Evolutionary conservation across 2,329 filamentous ascomycete species (phyloP).

Genomic region (Alternaria atra): DNA sequence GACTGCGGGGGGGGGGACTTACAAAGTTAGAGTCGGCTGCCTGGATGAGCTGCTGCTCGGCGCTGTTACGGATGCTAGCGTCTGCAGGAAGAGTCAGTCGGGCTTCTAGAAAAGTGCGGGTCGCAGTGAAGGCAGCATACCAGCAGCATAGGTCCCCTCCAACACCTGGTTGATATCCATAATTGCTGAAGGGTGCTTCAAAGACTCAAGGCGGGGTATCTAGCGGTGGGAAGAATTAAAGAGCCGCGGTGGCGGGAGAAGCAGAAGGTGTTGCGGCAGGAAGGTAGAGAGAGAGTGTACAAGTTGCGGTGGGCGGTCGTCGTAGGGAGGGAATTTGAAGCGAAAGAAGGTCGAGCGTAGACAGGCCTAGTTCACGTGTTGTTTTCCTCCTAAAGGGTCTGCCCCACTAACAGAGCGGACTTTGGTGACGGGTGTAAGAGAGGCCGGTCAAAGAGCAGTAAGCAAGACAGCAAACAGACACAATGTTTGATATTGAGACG

Average conservation of each 20-base stretch:
- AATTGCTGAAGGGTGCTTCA: constrained; percentile 58
- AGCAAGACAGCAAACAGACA: constrained; percentile 15
- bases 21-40: constrained; percentile 97
- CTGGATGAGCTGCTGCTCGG: constrained; percentile 92
- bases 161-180: constrained; percentile 99
- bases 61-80: constrained; percentile 85
- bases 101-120: constrained; percentile 36
- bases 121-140: constrained; percentile 63
- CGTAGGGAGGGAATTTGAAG: constrained; percentile 50
- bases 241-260: constrained; percentile 29
- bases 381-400: constrained; percentile 39
- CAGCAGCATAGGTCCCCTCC: constrained; percentile 93
- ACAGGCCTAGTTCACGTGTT: constrained; percentile 51
- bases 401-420: constrained; percentile 40
- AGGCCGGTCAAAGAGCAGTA: constrained; percentile 22
- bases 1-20: constrained; percentile 55
- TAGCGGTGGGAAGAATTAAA: constrained; percentile 23
- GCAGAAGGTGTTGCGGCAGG: constrained; percentile 30
- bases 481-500: constrained; percentile 4
- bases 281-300: constrained; percentile 23
- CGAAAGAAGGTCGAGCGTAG: constrained; percentile 48
- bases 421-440: constrained; percentile 17
- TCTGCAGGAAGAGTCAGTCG: constrained; percentile 67
- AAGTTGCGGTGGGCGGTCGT: constrained; percentile 46
- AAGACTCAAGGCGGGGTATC: constrained; percentile 37